A percentile compares a stretch with the other conserved stretches of the same genome.
These are phyloP conservation scores for Helotiales sp. DNA, from an alignment of 2,329 filamentous ascomycete species.

Conservation along the genomic window DNA sequence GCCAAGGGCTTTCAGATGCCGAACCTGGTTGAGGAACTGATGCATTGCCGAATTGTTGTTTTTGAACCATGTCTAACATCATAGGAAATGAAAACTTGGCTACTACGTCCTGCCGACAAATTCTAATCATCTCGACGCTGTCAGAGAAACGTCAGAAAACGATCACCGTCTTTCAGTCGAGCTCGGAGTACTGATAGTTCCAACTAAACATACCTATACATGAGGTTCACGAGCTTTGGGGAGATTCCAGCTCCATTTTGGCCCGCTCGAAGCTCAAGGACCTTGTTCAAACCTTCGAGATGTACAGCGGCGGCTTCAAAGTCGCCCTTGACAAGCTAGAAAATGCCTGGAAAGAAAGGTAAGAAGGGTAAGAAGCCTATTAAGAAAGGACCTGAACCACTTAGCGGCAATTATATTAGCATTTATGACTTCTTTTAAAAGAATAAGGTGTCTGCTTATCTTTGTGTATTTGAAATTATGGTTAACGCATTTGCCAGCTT, in stretches of 20 bases:
- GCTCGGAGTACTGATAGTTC: too few species aligned
- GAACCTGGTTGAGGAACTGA: not conserved
- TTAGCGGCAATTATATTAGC: constrained; percentile 50
- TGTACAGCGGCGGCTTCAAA: not conserved
- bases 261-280: constrained; percentile 1
- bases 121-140: constrained; percentile 14
- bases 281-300: constrained; percentile 1
- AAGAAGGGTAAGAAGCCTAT: constrained; percentile 37
- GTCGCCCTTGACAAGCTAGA: constrained; percentile 6
- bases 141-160: not conserved
- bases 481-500: constrained; percentile 21
- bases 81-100: constrained; percentile 8
- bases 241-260: not conserved
- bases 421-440: constrained; percentile 59
- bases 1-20: not conserved
- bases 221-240: not conserved
- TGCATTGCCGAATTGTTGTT: constrained; percentile 8
- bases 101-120: constrained; percentile 9
- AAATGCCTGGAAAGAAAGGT: not conserved
- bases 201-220: not conserved
- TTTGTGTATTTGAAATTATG: not conserved
- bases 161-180: not conserved
- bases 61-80: constrained; percentile 2
- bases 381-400: constrained; percentile 26
- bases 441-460: constrained; percentile 39